Evolutionary conservation across 1,284 basidiomycete genomes (phyloP).

Genomic region (Tremellales sp.): DNA sequence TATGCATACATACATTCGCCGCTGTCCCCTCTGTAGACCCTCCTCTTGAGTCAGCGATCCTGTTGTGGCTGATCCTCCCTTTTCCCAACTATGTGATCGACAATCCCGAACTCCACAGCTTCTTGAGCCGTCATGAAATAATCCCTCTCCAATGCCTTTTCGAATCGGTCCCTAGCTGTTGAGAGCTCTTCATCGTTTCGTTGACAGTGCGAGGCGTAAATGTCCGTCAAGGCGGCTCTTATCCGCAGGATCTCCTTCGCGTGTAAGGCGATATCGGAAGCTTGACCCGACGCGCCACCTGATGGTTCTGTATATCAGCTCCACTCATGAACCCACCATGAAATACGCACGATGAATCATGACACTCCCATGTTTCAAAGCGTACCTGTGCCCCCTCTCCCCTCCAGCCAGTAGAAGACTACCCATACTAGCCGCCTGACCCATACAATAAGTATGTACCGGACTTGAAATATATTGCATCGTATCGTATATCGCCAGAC

Average conservation of each 20-base stretch:
- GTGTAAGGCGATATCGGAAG: slow-evolving; percentile 88
- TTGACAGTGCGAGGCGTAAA: slow-evolving; percentile 65
- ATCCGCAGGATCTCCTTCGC: slow-evolving; percentile 89
- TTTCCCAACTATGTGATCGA: slow-evolving; percentile 76
- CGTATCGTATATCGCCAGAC: slow-evolving; percentile 91
- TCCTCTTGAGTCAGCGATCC: too few relatives aligned
- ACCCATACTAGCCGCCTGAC: slow-evolving; percentile 90
- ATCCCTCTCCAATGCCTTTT: slow-evolving; percentile 81
- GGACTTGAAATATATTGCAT: slow-evolving; percentile 82
- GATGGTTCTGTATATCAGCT: slow-evolving; percentile 66
- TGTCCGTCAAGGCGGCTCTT: slow-evolving; percentile 70
- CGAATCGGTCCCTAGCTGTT: slow-evolving; percentile 69
- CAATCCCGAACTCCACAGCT: slow-evolving; percentile 81
- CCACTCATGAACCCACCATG: background rate
- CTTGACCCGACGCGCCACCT: slow-evolving; percentile 87
- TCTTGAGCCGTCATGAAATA: slow-evolving; percentile 91
- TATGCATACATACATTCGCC: too few relatives aligned
- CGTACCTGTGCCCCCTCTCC: slow-evolving; percentile 79
- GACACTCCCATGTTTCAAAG: slow-evolving; percentile 83
- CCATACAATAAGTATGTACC: slow-evolving; percentile 90
- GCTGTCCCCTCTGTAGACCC: too few relatives aligned
- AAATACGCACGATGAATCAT: slow-evolving; percentile 86
- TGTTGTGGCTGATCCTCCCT: slow-evolving; percentile 19
- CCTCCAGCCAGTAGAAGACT: slow-evolving; percentile 81
- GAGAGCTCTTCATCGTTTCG: slow-evolving; percentile 61